These are phyloP conservation scores for Aspergillus arachidicola DNA, from an alignment of 2,329 filamentous ascomycete genomes.

Conservation along the genomic window DNA sequence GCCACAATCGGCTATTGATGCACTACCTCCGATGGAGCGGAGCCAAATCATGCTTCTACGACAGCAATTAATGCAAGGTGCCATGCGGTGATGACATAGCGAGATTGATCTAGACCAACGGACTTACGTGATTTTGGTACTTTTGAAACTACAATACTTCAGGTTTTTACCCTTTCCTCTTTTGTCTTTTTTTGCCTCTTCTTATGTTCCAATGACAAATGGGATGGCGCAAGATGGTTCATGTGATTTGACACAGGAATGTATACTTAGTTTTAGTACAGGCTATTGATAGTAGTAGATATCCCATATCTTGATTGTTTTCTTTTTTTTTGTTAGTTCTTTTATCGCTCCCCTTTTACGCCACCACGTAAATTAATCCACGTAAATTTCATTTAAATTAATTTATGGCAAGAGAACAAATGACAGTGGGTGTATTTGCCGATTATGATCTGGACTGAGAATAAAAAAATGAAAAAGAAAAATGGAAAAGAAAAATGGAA, in stretches of 20 bases:
- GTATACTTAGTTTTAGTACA: conserved; percentile 7
- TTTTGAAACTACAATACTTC: background rate
- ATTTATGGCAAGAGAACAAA: too few relatives aligned
- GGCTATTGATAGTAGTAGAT: conserved; percentile 7
- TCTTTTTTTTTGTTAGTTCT: background rate
- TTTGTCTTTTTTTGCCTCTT: conserved; percentile 4
- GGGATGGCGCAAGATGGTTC: background rate
- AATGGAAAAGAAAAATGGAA: background rate
- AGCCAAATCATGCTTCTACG: conserved; percentile 79
- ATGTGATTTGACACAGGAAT: conserved; percentile 8
- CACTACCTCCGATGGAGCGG: conserved; percentile 72
- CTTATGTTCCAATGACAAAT: conserved; percentile 4
- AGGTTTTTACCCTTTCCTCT: conserved; percentile 6
- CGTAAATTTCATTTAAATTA: too few relatives aligned
- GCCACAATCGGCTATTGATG: conserved; percentile 77
- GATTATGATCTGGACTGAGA: background rate
- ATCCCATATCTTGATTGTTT: conserved; percentile 1
- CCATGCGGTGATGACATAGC: conserved; percentile 32
- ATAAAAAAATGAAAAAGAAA: too few relatives aligned
- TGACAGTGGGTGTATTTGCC: too few relatives aligned
- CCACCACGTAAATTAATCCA: too few relatives aligned
- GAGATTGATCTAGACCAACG: background rate
- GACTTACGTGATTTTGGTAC: background rate
- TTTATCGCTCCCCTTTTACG: too few relatives aligned
- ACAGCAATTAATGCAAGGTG: conserved; percentile 58